Conservation (phyloP, 768 basidiomycete species). For the Amylocystis lapponica region DNA sequence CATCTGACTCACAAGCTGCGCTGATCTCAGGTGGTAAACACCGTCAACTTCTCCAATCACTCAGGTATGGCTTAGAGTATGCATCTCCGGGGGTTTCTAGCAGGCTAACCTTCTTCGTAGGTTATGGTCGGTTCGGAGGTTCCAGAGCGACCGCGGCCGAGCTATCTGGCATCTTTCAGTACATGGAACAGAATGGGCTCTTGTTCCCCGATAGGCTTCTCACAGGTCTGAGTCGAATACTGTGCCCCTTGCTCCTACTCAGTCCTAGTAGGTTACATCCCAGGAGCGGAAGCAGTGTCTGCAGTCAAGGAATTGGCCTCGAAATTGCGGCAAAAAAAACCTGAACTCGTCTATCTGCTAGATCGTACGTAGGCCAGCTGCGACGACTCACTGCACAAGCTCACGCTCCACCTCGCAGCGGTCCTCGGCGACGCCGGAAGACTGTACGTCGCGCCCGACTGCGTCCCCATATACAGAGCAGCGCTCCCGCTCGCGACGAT, state of each 20-base stretch:
- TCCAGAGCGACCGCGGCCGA: conserved; percentile 74
- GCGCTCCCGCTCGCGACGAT: conserved; percentile 83
- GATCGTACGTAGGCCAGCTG: conserved; percentile 61
- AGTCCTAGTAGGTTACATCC: conserved; percentile 69
- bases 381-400: neutral
- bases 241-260: neutral
- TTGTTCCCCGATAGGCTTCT: conserved; percentile 67
- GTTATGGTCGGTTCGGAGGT: conserved; percentile 80
- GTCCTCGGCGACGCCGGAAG: conserved; percentile 91
- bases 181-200: conserved; percentile 72
- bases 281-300: conserved; percentile 70
- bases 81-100: neutral
- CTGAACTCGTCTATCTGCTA: conserved; percentile 74
- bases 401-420: too few relatives aligned
- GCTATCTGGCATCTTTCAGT: conserved; percentile 66
- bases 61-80: conserved; percentile 46
- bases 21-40: conserved; percentile 65
- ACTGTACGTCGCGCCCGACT: conserved; percentile 83
- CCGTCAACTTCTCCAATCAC: conserved; percentile 95
- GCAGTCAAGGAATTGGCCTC: conserved; percentile 59
- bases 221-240: conserved; percentile 48
- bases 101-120: conserved; percentile 33
- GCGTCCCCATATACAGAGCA: conserved; percentile 79
- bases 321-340: conserved; percentile 52
- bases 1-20: too few relatives aligned